Percentiles rank a stretch among this genome's conserved stretches.
Conservation (phyloP, 2,329 filamentous ascomycete genomes). For the Tolypocladium amazonense region DNA sequence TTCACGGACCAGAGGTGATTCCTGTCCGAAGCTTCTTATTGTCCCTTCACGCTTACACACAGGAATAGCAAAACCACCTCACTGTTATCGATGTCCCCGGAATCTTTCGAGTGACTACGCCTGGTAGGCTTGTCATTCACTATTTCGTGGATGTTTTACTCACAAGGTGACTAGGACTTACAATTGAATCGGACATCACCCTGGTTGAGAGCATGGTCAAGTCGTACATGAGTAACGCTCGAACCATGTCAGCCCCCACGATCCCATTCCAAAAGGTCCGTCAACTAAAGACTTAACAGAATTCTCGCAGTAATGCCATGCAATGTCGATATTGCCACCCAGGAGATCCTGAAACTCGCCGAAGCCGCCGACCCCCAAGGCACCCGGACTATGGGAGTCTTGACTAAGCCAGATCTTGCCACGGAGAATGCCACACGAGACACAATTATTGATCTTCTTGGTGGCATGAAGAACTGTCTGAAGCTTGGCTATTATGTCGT, state of each 20-base stretch:
- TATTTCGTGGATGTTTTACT: neutral
- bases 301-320: slow-evolving; percentile 34
- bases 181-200: slow-evolving; percentile 30
- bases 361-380: slow-evolving; percentile 27
- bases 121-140: neutral
- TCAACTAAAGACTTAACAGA: slow-evolving; percentile 2
- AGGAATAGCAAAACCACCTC: slow-evolving; percentile 24
- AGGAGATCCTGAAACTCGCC: slow-evolving; percentile 27
- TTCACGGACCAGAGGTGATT: slow-evolving; percentile 28
- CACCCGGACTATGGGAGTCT: slow-evolving; percentile 31
- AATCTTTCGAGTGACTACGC: slow-evolving; percentile 32
- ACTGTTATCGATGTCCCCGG: slow-evolving; percentile 46
- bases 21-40: neutral
- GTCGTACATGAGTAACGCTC: slow-evolving; percentile 30
- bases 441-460: slow-evolving; percentile 29
- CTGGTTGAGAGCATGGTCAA: slow-evolving; percentile 37
- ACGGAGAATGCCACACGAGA: slow-evolving; percentile 26
- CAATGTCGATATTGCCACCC: slow-evolving; percentile 28
- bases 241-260: slow-evolving; percentile 27
- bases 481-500: slow-evolving; percentile 38
- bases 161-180: slow-evolving; percentile 20
- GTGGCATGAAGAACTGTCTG: slow-evolving; percentile 27
- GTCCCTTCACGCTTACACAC: neutral
- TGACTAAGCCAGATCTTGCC: slow-evolving; percentile 52
- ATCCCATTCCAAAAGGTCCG: neutral